Base-by-base conservation (phyloP, 768 basidiomycete genomes). In the Daedaleopsis sinensis region DNA sequence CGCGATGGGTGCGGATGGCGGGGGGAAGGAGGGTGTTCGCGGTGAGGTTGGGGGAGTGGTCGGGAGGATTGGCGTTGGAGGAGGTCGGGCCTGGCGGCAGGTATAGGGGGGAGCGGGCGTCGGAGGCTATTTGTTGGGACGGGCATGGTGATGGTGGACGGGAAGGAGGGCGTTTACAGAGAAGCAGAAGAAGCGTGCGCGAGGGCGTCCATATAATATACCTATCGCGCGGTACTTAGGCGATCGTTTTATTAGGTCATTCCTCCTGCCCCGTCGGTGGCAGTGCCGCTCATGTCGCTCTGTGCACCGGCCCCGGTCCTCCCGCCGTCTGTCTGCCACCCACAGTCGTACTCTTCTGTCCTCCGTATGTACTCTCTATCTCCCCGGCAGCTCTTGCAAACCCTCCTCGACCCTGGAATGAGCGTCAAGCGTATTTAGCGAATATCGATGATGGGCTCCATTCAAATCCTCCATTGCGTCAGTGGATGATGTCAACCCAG, bases 71-170 rank as follows among this genome's bases (percentile, higher is more conserved):
- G 39, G 55, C 12, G 42, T 11, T n/a, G 38, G 24, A n/a, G 63
- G 10, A 32, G 27, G 50, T 46, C 50, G 21, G 13, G 52, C 46
- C 49, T 64, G 52, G 57, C 19, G 21, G 43, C 23, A 19, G 68
- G 70, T 32, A 67, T 55, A 16, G 66, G 65, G 10, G 67, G 66
- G 3, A 67, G 63, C 1, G 70, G 68, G 38, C 69, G 59, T 35
- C 68, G 56, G 16, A 50, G 2, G 39, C 39, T 24, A 38, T 63
- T 62, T 46, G 62, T 59, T 21, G 60, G 55, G 58, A 56, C 39
- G 24, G 59, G 59, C 57, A 61, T 61, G 53, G 59, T 59, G 60
- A 32, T 32, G 38, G n/a, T 37, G 63, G 16, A 27, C 47, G 48
- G n/a, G 60, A 51, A 13, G 52, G 59, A 44, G 44, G 15, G 36